A percentile compares a stretch with the other conserved stretches of the same genome.
Evolutionary conservation across 2,329 filamentous ascomycete species (phyloP).

Genomic region (Aspergillus pseudonomiae): DNA sequence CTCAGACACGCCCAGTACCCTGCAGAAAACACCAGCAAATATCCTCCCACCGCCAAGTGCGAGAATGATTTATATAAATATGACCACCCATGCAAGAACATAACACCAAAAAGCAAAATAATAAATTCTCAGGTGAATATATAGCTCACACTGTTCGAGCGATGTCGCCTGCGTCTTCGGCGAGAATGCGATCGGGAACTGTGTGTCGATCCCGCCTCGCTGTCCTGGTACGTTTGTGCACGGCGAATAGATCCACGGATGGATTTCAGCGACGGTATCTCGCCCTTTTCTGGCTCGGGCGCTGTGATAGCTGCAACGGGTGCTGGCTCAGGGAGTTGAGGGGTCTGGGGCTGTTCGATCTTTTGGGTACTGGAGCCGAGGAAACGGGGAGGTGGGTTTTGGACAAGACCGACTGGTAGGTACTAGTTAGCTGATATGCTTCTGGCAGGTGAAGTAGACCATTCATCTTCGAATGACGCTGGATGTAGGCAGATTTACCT

Average conservation of each 20-base stretch:
- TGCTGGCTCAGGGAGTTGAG: not conserved
- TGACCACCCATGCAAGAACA: not conserved
- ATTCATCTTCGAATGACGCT: not conserved
- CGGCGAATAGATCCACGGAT: not conserved
- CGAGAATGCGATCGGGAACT: constrained; percentile 1
- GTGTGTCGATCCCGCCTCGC: not conserved
- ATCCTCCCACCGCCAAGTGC: not conserved
- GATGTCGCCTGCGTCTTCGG: not conserved
- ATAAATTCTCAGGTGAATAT: not conserved
- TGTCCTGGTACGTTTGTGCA: not conserved
- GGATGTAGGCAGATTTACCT: not conserved
- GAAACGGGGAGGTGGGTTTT: not conserved
- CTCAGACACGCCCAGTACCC: not conserved
- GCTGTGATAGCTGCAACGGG: not conserved
- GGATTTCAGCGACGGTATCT: not conserved
- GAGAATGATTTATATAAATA: not conserved
- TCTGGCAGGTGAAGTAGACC: fast-evolving
- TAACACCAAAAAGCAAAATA: not conserved
- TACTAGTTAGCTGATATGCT: not conserved
- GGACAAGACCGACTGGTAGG: not conserved
- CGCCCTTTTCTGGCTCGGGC: not conserved
- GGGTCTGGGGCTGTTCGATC: not conserved
- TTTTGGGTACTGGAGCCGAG: not conserved
- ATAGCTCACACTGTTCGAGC: not conserved
- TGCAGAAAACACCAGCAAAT: not conserved